These are phyloP conservation scores for Pythium phragmiticola DNA, from an alignment of 352 stramenopile genomes.

Conservation along the genomic window DNA sequence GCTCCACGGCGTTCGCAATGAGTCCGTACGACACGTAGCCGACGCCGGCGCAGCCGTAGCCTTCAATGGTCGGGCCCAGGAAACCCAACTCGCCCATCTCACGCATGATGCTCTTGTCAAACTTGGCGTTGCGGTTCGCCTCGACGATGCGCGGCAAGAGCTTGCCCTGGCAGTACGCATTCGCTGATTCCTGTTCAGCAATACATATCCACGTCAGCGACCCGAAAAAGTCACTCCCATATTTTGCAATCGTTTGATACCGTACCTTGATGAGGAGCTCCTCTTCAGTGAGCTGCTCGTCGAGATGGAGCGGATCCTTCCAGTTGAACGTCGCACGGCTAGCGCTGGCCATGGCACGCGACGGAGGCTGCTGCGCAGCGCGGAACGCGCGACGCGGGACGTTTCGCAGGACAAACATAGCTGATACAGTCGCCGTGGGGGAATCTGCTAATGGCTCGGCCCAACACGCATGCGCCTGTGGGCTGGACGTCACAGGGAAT, in stretches of 20 bases:
- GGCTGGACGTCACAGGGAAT: background rate
- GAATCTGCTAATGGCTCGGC: conserved; percentile 20
- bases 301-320: conserved; percentile 77
- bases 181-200: conserved; percentile 82
- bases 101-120: conserved; percentile 94
- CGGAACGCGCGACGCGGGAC: conserved; percentile 26
- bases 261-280: conserved; percentile 89
- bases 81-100: conserved; percentile 95
- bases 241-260: background rate
- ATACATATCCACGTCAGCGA: background rate
- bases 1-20: conserved; percentile 96
- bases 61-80: conserved; percentile 92
- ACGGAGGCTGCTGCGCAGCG: conserved; percentile 20
- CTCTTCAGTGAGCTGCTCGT: conserved; percentile 86
- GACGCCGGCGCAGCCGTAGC: conserved; percentile 94
- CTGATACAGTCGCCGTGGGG: background rate
- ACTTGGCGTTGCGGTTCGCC: conserved; percentile 93
- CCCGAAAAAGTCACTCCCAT: background rate
- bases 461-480: conserved; percentile 9
- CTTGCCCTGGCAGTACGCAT: conserved; percentile 93
- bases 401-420: conserved; percentile 35
- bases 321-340: conserved; percentile 68
- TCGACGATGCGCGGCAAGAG: conserved; percentile 93
- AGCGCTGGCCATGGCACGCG: conserved; percentile 37
- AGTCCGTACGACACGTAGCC: conserved; percentile 97